Evolutionary conservation across 805 yeast genomes (phyloP), one percentile per base, ranked within the genome.

Genomic region (Tetrapisispora namnaoensis): DNA sequence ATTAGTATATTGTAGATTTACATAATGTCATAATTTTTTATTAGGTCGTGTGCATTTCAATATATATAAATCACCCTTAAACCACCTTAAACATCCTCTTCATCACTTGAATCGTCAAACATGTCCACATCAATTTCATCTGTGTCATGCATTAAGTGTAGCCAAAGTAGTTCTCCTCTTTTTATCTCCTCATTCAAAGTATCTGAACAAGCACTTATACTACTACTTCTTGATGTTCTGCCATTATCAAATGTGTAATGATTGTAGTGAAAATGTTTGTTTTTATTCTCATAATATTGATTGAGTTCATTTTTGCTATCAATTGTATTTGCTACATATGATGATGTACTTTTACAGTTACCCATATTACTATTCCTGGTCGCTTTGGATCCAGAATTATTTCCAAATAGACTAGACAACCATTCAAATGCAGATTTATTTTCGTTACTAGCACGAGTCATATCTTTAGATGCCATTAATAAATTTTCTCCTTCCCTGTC

Each of bases 101-200:
- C 68, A 41, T 63, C 68, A 34, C 62, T 59, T 3, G 66, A 60
- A 27, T 59, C 61, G 6, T 63, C 68, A 42, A 63, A 63, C 52
- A 62, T 58, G 37, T 56, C 56, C 28, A 57, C 64, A 22, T 57
- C 57, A 21, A 60, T 52, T 28, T 38, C 18, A 17, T 40, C 13
- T 46, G 28, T 4, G 38, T 37, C 37, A 16, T 14, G 28, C 22
- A n/a, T 37, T 37, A 57, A 63, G 36, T 54, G 55, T 17, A 62
- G 49, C 67, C 67, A 63, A 46, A 57, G 57, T 37, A 48, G 49
- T 38, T 57, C 54, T 11, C 51, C 54, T 54, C 55, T 49, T 41
- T 55, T 53, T 14, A 46, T 41, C 5, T 34, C 49, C 50, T 58
- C 37, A 53, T 38, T 27, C 3, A 24, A 6, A 14, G 37, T 36